Percentiles rank a stretch among this genome's conserved stretches.
phyloP scores from a whole-genome alignment of 768 basidiomycete genomes.

The Boletus vermiculosoides region DNA sequence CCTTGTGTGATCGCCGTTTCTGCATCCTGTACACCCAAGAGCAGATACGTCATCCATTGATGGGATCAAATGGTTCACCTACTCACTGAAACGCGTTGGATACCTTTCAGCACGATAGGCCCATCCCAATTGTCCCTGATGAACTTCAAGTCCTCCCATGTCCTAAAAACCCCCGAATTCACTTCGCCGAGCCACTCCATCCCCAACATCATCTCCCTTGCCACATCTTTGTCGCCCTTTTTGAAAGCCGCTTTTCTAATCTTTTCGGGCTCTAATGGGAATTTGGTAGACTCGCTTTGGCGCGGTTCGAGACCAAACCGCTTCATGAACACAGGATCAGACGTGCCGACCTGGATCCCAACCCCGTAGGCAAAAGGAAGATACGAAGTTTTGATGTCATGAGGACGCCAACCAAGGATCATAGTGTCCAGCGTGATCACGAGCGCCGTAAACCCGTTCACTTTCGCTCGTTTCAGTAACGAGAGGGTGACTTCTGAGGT shows the following conservation, averaged over 20 bases:
- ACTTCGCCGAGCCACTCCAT: constrained; percentile 60
- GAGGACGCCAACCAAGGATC: constrained; percentile 71
- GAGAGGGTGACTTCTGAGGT: constrained; percentile 61
- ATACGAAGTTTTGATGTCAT: constrained; percentile 64
- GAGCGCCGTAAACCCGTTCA: constrained; percentile 62
- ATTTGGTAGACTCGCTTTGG: constrained; percentile 41
- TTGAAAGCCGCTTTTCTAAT: constrained; percentile 38
- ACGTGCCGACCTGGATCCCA: constrained; percentile 63
- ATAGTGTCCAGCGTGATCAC: constrained; percentile 81
- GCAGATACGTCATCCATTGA: neutral
- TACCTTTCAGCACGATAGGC: constrained; percentile 74
- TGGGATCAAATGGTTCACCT: neutral
- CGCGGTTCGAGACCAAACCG: constrained; percentile 45
- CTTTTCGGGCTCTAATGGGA: constrained; percentile 58
- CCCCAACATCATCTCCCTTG: constrained; percentile 45
- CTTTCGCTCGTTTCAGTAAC: constrained; percentile 63
- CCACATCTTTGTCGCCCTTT: constrained; percentile 48
- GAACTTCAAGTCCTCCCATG: constrained; percentile 72
- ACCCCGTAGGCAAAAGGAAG: constrained; percentile 66
- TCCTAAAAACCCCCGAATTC: constrained; percentile 59
- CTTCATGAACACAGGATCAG: constrained; percentile 79
- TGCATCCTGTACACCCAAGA: constrained; percentile 40
- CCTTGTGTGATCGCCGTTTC: constrained; percentile 44
- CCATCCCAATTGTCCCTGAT: constrained; percentile 75
- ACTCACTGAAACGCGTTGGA: constrained; percentile 60